These are phyloP conservation scores for Lumnitzera racemosa DNA, from an alignment of 345 rosid species.

Conservation along the genomic window DNA sequence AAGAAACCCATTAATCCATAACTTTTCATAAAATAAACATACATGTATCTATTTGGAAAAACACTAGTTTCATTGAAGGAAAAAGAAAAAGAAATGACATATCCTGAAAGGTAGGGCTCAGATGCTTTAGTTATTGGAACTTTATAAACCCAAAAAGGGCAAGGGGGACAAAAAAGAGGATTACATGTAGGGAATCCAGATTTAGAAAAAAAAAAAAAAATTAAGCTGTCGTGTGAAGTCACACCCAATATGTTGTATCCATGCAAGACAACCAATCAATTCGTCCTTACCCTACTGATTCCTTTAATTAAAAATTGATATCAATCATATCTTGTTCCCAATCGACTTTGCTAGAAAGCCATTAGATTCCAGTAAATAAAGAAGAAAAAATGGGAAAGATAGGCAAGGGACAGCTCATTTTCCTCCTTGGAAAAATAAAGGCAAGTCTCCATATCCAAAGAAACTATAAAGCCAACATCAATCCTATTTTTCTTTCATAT, in stretches of 20 bases:
- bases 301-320: conserved; percentile 5
- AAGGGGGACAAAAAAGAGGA: conserved; percentile 25
- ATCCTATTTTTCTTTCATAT: not conserved
- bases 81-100: no score
- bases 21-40: no score
- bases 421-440: not conserved
- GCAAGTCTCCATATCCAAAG: not conserved
- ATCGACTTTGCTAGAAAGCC: no score
- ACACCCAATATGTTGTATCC: conserved; percentile 29
- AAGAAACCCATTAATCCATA: no score
- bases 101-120: no score
- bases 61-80: no score
- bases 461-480: not conserved
- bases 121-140: no score
- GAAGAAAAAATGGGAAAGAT: not conserved
- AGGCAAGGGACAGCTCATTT: conserved; percentile 10
- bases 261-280: conserved; percentile 42
- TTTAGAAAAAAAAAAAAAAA: conserved; percentile 12
- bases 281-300: conserved; percentile 21
- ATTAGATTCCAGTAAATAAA: not conserved
- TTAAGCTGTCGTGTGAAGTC: conserved; percentile 28
- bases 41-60: no score
- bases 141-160: conserved; percentile 17
- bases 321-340: no score
- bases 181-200: conserved; percentile 27